These are phyloP conservation scores for Macadamia tetraphylla DNA, from an alignment of 164 flowering plant genomes.

Conservation along the genomic window DNA sequence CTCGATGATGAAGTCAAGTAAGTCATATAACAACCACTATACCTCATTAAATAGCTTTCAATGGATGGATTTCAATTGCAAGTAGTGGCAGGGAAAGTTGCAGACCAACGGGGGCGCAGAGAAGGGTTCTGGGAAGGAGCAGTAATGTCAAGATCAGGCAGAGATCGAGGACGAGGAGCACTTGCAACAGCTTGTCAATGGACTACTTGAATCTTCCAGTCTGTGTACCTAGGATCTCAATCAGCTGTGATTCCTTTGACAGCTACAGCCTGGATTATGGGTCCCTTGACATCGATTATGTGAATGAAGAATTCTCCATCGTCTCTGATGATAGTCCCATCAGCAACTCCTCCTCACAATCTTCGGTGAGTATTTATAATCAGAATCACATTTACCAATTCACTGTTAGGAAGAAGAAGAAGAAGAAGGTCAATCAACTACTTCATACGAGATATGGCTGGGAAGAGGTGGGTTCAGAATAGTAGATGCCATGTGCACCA, in stretches of 20 bases:
- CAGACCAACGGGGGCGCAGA: background rate
- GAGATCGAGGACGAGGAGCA: conserved; percentile 9
- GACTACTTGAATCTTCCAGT: conserved; percentile 18
- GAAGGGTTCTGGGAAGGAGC: background rate
- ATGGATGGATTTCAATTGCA: too few species aligned
- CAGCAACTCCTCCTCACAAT: conserved; percentile 6
- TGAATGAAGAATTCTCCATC: conserved; percentile 28
- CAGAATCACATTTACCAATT: too few species aligned
- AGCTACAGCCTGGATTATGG: conserved; percentile 11
- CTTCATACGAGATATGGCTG: too few species aligned
- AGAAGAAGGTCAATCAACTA: too few species aligned
- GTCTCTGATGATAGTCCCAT: conserved; percentile 9
- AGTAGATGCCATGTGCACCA: too few species aligned
- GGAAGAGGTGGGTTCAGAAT: too few species aligned
- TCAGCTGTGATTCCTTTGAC: conserved; percentile 24
- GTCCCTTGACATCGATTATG: conserved; percentile 31
- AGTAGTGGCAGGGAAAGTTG: background rate
- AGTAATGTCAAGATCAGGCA: background rate
- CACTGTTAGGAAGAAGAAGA: too few species aligned
- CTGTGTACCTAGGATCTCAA: conserved; percentile 8
- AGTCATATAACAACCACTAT: background rate
- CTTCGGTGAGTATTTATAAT: too few species aligned
- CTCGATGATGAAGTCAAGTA: conserved; percentile 11
- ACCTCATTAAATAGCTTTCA: too few species aligned
- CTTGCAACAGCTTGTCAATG: conserved; percentile 15